Evolutionary conservation across 257 asterid genomes (phyloP).

Genomic region (Przewalskia tangutica): DNA sequence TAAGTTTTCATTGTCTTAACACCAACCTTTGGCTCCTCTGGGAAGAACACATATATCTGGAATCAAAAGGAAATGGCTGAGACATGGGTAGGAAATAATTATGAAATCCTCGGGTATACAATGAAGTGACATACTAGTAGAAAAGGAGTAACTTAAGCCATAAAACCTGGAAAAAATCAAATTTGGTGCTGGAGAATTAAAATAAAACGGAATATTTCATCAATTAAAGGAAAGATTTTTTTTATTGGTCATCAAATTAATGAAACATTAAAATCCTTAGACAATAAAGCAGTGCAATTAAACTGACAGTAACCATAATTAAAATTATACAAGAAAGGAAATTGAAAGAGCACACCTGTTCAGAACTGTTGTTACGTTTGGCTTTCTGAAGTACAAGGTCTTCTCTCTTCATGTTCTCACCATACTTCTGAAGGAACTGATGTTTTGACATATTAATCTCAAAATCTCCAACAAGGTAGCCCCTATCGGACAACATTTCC

Average conservation of each 20-base stretch:
- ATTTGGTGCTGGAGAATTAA: not conserved
- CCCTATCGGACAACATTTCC: constrained; percentile 29
- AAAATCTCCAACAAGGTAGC: constrained; percentile 23
- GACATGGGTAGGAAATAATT: not conserved
- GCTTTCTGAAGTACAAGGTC: constrained; percentile 51
- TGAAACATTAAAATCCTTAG: not conserved
- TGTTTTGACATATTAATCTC: constrained; percentile 21
- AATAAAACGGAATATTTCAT: not conserved
- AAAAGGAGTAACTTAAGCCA: not conserved
- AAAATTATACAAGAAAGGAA: not conserved
- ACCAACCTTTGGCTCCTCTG: constrained; percentile 80
- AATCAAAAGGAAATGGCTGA: not conserved
- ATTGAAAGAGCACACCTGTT: constrained; percentile 35
- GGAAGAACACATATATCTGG: constrained; percentile 89
- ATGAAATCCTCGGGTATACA: not conserved
- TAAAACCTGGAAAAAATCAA: not conserved
- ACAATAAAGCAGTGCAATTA: not conserved
- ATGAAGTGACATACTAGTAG: not conserved
- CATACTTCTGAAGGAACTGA: constrained; percentile 29
- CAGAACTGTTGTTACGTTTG: constrained; percentile 40
- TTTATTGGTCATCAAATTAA: not conserved
- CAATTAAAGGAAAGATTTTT: too few relatives aligned
- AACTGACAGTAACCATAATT: not conserved
- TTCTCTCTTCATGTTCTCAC: constrained; percentile 81
- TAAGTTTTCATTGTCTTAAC: constrained; percentile 72